These are phyloP conservation scores for Puccinellia tenuiflora DNA, from an alignment of 176 grass and related monocot species.

Conservation along the genomic window DNA sequence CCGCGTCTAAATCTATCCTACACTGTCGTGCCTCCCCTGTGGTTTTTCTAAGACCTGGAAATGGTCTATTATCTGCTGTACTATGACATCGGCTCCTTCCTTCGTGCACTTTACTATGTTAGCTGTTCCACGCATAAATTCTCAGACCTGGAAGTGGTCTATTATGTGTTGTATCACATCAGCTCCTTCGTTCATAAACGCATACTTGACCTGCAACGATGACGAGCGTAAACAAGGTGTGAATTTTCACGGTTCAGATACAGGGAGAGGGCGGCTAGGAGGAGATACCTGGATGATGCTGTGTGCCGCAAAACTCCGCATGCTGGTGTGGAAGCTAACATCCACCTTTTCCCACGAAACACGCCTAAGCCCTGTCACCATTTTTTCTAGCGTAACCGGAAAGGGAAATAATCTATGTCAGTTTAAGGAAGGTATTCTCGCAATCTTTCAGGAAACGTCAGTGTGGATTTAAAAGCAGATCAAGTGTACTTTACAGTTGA, in stretches of 20 bases:
- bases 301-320: slow-evolving; percentile 62
- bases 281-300: slow-evolving; percentile 75
- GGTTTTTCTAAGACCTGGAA: slow-evolving; percentile 30
- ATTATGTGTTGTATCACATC: slow-evolving; percentile 75
- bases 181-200: slow-evolving; percentile 69
- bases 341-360: slow-evolving; percentile 90
- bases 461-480: background rate
- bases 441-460: background rate
- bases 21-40: background rate
- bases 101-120: background rate
- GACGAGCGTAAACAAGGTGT: background rate
- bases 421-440: background rate
- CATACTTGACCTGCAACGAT: slow-evolving; percentile 48
- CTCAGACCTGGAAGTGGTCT: slow-evolving; percentile 55
- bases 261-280: background rate
- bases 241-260: background rate
- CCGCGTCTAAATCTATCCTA: background rate
- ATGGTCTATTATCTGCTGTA: slow-evolving; percentile 62
- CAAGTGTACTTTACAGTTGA: background rate
- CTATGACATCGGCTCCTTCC: slow-evolving; percentile 55
- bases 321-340: slow-evolving; percentile 70
- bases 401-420: background rate
- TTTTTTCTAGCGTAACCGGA: slow-evolving; percentile 42
- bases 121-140: background rate
- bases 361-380: slow-evolving; percentile 49